Evolutionary conservation across 2,329 filamentous ascomycete genomes (phyloP).

Genomic region (Fusarium beomiforme): DNA sequence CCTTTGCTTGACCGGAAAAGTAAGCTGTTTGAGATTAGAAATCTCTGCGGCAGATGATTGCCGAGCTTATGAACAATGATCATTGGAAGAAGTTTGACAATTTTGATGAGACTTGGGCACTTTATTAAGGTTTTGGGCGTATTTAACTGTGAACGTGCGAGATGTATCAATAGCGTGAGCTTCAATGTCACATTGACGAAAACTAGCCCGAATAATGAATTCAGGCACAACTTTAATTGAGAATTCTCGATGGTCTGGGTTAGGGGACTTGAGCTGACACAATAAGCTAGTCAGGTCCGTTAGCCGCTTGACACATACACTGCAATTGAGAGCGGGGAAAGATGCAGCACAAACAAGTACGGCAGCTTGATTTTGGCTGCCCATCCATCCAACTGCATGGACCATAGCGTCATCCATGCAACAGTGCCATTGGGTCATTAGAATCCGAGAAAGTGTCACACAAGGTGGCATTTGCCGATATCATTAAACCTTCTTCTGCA

Average conservation of each 20-base stretch:
- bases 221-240: too few species aligned
- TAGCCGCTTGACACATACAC: fast-evolving
- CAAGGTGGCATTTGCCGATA: neutral
- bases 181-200: too few species aligned
- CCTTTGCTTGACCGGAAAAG: too few species aligned
- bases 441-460: neutral
- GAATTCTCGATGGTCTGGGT: fast-evolving
- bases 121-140: too few species aligned
- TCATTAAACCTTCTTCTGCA: neutral
- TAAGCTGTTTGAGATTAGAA: too few species aligned
- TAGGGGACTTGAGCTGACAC: fast-evolving
- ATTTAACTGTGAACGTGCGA: too few species aligned
- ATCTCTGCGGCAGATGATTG: too few species aligned
- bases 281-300: neutral
- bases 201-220: neutral
- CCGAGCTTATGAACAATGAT: too few species aligned
- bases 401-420: neutral
- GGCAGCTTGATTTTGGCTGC: fast-evolving
- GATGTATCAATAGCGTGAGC: too few species aligned
- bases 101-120: too few species aligned
- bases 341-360: fast-evolving
- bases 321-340: fast-evolving
- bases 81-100: too few species aligned
- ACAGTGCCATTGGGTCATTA: neutral
- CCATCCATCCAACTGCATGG: too few species aligned